Evolutionary conservation across 2,329 filamentous ascomycete genomes (phyloP), one percentile per base, ranked within the genome.

Genomic region (Alternaria infectoria): DNA sequence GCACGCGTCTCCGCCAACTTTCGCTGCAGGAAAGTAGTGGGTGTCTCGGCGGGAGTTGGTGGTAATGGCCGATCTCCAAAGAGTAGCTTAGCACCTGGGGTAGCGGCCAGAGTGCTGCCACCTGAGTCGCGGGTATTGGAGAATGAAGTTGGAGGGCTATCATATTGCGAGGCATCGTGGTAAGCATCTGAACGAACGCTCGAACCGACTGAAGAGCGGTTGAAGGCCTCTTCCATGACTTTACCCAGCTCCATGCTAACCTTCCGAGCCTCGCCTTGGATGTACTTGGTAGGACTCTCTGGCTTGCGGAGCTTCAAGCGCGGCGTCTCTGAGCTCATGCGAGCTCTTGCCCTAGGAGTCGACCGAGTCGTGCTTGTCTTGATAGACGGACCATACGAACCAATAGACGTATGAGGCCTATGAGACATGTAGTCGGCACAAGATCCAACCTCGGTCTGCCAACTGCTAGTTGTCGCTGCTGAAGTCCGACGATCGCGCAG

Each of bases 151-250:
- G 84, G 83, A 26, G 87, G 86, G 3, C 87, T 87, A 36, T 87
- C 83, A 60, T 82, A 82, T 51, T 77, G 73, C 28, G 80, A 81
- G 5, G 76, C 74, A 11, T 69, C 62, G 17, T 64, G 62, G 32
- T 64, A 68, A 50, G 25, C 44, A 46, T 65, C 66, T 10, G 81
- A 80, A 4, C 81, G 81, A 25, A 80, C 78, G 54, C 84, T 87
- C 3, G 86, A 86, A 47, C 83, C 83, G 21, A 86, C 79, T 1
- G 85, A 90, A 58, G 82, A 86, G 70, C 91, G 89, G 74, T 93
- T 94, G 82, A 98, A 97, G 1, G 94, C 94, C 73, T 96, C 92
- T 74, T 98, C 94, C 74, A 94, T 96, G 62, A 96, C 92, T 79
- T 93, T 93, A 54, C 93, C 93, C 65, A 97, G 89, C 72, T 93